phyloP scores from a whole-genome alignment of 805 yeast genomes.

The Pichia sporocuriosa region DNA sequence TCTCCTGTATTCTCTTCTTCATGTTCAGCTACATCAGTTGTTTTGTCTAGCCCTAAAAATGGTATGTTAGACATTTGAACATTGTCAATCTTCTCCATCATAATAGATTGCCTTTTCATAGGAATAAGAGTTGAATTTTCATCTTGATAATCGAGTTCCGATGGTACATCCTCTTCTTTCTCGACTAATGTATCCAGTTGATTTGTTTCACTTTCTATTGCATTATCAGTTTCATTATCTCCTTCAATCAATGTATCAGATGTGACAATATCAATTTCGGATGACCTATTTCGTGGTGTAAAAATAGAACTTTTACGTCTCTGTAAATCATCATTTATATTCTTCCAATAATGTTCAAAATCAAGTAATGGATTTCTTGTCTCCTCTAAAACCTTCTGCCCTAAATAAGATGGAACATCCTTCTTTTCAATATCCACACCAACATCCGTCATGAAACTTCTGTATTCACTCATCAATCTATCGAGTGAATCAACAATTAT shows the following conservation, averaged over 20 bases:
- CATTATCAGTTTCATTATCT: not conserved
- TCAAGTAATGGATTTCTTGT: not conserved
- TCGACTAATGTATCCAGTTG: conserved; percentile 11
- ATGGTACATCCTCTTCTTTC: not conserved
- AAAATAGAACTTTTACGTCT: conserved; percentile 40
- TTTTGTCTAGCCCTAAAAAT: not conserved
- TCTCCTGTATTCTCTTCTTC: not conserved
- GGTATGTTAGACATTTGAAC: conserved; percentile 2
- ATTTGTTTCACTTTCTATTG: not conserved
- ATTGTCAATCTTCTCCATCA: conserved; percentile 12
- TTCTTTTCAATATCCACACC: conserved; percentile 11
- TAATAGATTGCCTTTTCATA: conserved; percentile 4
- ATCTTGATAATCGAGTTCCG: conserved; percentile 24
- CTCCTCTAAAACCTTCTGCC: not conserved
- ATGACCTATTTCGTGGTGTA: conserved; percentile 17
- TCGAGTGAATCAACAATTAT: conserved; percentile 11
- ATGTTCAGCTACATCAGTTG: not conserved
- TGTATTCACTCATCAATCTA: conserved; percentile 14
- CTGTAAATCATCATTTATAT: conserved; percentile 22
- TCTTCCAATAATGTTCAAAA: conserved; percentile 9
- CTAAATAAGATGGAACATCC: not conserved
- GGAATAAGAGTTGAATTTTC: conserved; percentile 8
- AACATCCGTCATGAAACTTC: conserved; percentile 7
- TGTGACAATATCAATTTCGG: no score
- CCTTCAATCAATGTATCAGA: no score